A percentile compares a stretch with the other conserved stretches of the same genome.
Conservation (phyloP, 257 asterid species). For the Craterostigma plantagineum region DNA sequence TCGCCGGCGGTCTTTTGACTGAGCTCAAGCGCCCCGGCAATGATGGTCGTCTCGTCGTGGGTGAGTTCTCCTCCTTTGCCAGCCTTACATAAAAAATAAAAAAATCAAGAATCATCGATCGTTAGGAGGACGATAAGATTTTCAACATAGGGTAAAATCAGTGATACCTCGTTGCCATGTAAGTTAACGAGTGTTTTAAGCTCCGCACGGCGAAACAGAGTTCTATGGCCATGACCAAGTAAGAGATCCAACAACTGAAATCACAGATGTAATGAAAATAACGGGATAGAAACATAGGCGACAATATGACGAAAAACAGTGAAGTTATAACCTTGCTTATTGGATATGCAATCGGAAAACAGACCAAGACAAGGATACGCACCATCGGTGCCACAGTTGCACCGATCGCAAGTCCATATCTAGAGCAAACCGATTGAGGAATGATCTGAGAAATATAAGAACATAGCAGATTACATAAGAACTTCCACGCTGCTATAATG, state of each 20-base stretch:
- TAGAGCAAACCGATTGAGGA: conserved; percentile 77
- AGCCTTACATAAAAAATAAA: conserved; percentile 22
- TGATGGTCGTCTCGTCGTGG: conserved; percentile 83
- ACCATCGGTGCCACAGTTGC: conserved; percentile 56
- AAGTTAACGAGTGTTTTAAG: conserved; percentile 66
- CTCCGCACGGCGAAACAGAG: conserved; percentile 81
- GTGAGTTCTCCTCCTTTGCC: conserved; percentile 97
- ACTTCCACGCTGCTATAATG: background rate
- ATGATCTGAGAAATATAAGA: conserved; percentile 35
- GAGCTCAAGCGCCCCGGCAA: conserved; percentile 88
- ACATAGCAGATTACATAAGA: background rate
- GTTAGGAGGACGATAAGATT: background rate
- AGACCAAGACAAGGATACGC: conserved; percentile 64
- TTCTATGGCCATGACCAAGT: conserved; percentile 57
- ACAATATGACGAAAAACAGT: background rate
- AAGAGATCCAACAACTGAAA: conserved; percentile 47
- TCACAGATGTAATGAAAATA: conserved; percentile 2
- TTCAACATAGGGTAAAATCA: background rate
- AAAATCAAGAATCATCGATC: too few relatives aligned
- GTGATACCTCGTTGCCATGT: conserved; percentile 65
- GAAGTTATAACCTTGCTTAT: conserved; percentile 54
- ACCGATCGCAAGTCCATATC: conserved; percentile 77
- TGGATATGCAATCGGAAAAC: conserved; percentile 83
- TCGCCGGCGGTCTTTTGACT: conserved; percentile 75
- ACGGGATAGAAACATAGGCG: background rate